phyloP scores from a whole-genome alignment of 2,329 filamentous ascomycete genomes.

The Nemania sp. region DNA sequence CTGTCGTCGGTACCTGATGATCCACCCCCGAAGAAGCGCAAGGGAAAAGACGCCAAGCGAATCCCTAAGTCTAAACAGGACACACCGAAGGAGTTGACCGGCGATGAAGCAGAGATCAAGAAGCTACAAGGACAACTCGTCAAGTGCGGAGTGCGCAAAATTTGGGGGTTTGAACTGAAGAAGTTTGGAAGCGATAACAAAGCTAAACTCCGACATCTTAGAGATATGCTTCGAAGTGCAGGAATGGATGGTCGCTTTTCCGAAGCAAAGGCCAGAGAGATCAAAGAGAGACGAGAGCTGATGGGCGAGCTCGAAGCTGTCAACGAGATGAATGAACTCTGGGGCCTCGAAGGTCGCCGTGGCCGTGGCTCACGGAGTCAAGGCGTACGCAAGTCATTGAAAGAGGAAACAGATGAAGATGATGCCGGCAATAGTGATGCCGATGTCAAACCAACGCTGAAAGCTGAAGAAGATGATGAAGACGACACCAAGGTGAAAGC shows the following conservation, averaged over 20 bases:
- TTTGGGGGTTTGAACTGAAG: constrained; percentile 86
- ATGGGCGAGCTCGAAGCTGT: constrained; percentile 82
- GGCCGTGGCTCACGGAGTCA: constrained; percentile 49
- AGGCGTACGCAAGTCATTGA: constrained; percentile 41
- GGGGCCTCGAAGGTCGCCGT: constrained; percentile 61
- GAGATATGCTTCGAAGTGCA: constrained; percentile 73
- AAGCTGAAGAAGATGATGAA: constrained; percentile 39
- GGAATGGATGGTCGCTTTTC: constrained; percentile 92
- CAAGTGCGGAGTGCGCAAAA: constrained; percentile 90
- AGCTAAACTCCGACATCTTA: constrained; percentile 82
- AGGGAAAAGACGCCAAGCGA: constrained; percentile 43
- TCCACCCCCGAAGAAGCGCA: constrained; percentile 58
- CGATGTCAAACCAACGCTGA: constrained; percentile 37
- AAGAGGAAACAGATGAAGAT: constrained; percentile 43
- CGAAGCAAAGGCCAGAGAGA: constrained; percentile 78
- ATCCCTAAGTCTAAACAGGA: constrained; percentile 40
- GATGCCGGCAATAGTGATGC: constrained; percentile 39
- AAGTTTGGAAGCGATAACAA: constrained; percentile 69
- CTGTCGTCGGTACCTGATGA: constrained; percentile 81
- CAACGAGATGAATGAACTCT: constrained; percentile 76
- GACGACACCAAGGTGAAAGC: constrained; percentile 37
- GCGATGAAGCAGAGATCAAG: constrained; percentile 81
- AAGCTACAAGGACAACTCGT: constrained; percentile 81
- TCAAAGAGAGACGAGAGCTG: constrained; percentile 85
- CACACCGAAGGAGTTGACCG: constrained; percentile 47